Evolutionary conservation across 371 early-diverging fungal species (phyloP), one percentile per base, ranked within the genome.

Genomic region (Fennellomyces sp.): DNA sequence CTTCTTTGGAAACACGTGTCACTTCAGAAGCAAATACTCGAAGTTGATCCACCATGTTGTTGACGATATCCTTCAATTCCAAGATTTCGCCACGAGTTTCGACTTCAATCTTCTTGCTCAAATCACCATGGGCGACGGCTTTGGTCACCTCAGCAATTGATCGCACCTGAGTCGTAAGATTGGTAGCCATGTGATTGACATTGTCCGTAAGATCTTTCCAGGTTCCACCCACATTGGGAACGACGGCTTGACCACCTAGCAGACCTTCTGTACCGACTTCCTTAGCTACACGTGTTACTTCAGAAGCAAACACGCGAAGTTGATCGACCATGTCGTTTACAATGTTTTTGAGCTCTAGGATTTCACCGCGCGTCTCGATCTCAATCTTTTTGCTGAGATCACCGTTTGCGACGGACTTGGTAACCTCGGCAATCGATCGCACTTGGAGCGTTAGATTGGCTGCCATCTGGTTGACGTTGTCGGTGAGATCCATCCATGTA

Each of bases 11-110:
- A 0, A 88, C 88, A 33, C 88, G 70, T 0, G 83, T 78, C 13
- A 85, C 86, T 66, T 85, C 86, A 2, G 81, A 60, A 3, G 83
- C 78, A 63, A 85, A 85, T 0, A 78, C 66, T 36, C 65, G 59
- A 0, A 85, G 65, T 39, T 86, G 88, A 56, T 84, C 84, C 54
- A 89, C 69, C 88, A 91, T 91, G 56, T 86, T 77, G 64, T 90
- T 89, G 54, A 90, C 89, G 53, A 83, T 88, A 47, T 85, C 82
- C 63, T 90, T 89, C 26, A 90, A 80, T 25, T 71, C 69, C 27
- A 83, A 78, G 75, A 89, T 89, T 69, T 90, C 89, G 35, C 89
- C 89, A 19, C 81, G 69, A 0, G 86, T 82, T 42, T 88, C 86
- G 5, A 88, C 82, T 12, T 87, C 87, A 52, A 90, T 87, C 63